These are phyloP conservation scores for Ceratocystis lukuohia DNA, from an alignment of 2,329 filamentous ascomycete species.

Conservation along the genomic window DNA sequence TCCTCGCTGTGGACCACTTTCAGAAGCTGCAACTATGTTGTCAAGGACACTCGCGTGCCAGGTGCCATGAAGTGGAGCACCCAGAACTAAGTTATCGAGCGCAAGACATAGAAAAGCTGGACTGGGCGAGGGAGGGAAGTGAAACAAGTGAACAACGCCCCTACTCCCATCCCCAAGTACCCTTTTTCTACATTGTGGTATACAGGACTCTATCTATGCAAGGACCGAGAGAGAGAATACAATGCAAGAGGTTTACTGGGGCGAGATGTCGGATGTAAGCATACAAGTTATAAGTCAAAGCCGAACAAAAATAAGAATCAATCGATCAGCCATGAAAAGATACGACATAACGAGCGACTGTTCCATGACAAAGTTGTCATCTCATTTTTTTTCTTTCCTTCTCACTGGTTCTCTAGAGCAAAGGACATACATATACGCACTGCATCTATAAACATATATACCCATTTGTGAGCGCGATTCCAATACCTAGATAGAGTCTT, in stretches of 20 bases:
- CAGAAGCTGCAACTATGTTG: conserved; percentile 36
- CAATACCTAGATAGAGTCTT: not conserved
- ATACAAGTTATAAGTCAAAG: not conserved
- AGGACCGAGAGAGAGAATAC: not conserved
- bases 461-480: not conserved
- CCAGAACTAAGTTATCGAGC: conserved; percentile 1
- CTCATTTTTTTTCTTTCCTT: not conserved
- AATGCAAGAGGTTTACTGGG: not conserved
- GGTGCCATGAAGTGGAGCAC: conserved; percentile 20
- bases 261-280: not conserved
- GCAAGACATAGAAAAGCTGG: not conserved
- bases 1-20: conserved; percentile 35
- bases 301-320: not conserved
- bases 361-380: not conserved
- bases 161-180: no score
- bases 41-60: conserved; percentile 21
- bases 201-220: not conserved
- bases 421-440: not conserved
- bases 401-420: not conserved
- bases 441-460: conserved; percentile 5
- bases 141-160: no score
- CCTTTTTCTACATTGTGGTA: not conserved
- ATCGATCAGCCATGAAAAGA: not conserved
- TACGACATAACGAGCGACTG: not conserved
- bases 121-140: no score